Evolutionary conservation across 1,284 basidiomycete genomes (phyloP).

Genomic region (Leccinum fallax): DNA sequence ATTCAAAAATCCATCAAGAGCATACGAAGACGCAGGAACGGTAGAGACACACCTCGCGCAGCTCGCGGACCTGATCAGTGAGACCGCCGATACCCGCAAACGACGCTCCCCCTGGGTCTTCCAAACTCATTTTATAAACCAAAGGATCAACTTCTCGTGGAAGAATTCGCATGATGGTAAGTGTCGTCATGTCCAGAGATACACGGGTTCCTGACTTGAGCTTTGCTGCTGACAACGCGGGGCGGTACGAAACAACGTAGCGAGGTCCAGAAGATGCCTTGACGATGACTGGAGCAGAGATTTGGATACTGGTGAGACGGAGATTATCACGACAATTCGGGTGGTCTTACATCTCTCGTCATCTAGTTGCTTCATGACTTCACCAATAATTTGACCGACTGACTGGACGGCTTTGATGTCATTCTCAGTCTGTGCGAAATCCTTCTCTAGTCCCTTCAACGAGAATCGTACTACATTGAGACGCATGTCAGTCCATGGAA

Average conservation of each 20-base stretch:
- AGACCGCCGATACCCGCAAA: conserved; percentile 98
- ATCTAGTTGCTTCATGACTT: conserved; percentile 98
- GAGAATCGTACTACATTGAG: conserved; percentile 69
- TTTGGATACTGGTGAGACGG: conserved; percentile 1
- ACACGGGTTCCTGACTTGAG: conserved; percentile 95
- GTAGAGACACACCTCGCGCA: conserved; percentile 75
- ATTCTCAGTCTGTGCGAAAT: conserved; percentile 96
- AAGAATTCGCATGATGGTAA: conserved; percentile 98
- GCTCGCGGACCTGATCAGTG: conserved; percentile 93
- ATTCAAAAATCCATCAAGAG: background rate
- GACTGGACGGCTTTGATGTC: conserved; percentile 99
- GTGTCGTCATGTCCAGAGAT: conserved; percentile 98
- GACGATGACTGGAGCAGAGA: conserved; percentile 79
- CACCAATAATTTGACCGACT: conserved; percentile 98
- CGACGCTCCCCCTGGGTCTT: conserved; percentile 93
- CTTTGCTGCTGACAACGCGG: conserved; percentile 88
- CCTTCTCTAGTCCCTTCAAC: conserved; percentile 85
- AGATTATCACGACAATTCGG: background rate
- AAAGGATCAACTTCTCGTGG: conserved; percentile 97
- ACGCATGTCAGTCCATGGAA: conserved; percentile 2
- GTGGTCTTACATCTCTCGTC: conserved; percentile 88
- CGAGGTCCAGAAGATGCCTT: conserved; percentile 98
- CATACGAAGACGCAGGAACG: background rate
- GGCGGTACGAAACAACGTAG: conserved; percentile 98
- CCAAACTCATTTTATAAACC: conserved; percentile 99